These are phyloP conservation scores for Colletotrichum sp. DNA, from an alignment of 2,329 filamentous ascomycete genomes.

Conservation along the genomic window DNA sequence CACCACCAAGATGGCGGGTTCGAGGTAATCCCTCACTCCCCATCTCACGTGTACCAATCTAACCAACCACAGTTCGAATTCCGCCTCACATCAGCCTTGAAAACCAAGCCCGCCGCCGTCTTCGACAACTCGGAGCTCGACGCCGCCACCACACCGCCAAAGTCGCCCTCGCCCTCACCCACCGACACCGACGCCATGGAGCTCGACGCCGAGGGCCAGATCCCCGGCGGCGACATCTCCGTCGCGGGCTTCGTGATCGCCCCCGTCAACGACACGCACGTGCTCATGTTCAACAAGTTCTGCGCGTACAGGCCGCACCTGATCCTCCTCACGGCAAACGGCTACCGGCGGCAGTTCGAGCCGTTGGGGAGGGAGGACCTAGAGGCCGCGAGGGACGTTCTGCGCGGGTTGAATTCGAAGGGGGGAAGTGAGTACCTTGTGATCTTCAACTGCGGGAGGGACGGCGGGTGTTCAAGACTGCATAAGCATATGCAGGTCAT, in stretches of 20 bases:
- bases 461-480: conserved; percentile 47
- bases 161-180: neutral
- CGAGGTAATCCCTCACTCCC: neutral
- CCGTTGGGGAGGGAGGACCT: conserved; percentile 44
- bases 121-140: conserved; percentile 3
- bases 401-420: neutral
- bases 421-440: conserved; percentile 33
- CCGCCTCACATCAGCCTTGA: conserved; percentile 9
- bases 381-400: conserved; percentile 28
- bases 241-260: conserved; percentile 45
- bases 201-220: conserved; percentile 3
- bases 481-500: conserved; percentile 56
- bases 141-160: neutral
- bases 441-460: conserved; percentile 51
- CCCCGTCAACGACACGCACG: conserved; percentile 43
- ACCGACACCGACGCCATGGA: neutral
- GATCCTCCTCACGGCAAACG: conserved; percentile 51
- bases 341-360: conserved; percentile 49
- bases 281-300: conserved; percentile 53
- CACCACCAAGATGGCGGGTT: neutral
- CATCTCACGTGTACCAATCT: neutral
- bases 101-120: conserved; percentile 6
- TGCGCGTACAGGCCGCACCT: conserved; percentile 51
- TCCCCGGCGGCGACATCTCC: conserved; percentile 44
- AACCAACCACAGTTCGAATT: conserved; percentile 3